phyloP scores from a whole-genome alignment of 2,329 filamentous ascomycete genomes.

The Pseudogymnoascus destructans region DNA sequence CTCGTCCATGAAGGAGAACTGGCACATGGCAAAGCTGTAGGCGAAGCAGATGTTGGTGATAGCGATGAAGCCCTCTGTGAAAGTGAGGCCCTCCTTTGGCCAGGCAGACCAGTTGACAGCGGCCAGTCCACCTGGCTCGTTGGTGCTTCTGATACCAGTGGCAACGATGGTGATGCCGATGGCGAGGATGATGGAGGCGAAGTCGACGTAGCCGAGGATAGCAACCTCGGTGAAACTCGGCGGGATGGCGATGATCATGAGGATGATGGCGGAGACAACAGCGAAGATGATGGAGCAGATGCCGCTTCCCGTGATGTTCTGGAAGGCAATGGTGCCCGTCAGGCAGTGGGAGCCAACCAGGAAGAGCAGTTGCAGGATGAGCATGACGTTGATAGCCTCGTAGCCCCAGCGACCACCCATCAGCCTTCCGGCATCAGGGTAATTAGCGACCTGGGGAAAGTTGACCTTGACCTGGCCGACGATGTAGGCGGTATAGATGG shows the following conservation, averaged over 20 bases:
- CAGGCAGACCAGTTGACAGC: slow-evolving; percentile 18
- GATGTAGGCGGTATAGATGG: slow-evolving; percentile 31
- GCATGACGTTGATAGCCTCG: slow-evolving; percentile 38
- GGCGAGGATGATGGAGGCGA: slow-evolving; percentile 39
- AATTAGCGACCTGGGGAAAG: slow-evolving; percentile 21
- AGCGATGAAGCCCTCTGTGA: slow-evolving; percentile 36
- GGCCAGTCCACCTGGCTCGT: slow-evolving; percentile 8
- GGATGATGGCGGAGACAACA: slow-evolving; percentile 37
- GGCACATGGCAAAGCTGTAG: slow-evolving; percentile 30
- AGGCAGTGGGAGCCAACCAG: slow-evolving; percentile 48
- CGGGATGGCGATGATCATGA: slow-evolving; percentile 39
- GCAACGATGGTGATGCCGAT: slow-evolving; percentile 45
- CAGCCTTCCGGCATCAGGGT: slow-evolving; percentile 42
- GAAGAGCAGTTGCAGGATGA: slow-evolving; percentile 45
- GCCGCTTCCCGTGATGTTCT: slow-evolving; percentile 39
- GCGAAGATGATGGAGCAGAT: slow-evolving; percentile 44
- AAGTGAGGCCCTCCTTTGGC: slow-evolving; percentile 24
- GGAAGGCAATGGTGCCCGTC: slow-evolving; percentile 47
- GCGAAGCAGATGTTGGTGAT: slow-evolving; percentile 49
- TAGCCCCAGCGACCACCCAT: slow-evolving; percentile 37
- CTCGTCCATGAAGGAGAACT: slow-evolving; percentile 24
- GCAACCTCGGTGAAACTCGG: slow-evolving; percentile 44
- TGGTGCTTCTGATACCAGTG: slow-evolving; percentile 30
- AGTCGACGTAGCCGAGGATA: slow-evolving; percentile 42
- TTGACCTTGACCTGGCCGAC: slow-evolving; percentile 27